Conservation (phyloP, 345 rosid species). For the Populus tremula region DNA sequence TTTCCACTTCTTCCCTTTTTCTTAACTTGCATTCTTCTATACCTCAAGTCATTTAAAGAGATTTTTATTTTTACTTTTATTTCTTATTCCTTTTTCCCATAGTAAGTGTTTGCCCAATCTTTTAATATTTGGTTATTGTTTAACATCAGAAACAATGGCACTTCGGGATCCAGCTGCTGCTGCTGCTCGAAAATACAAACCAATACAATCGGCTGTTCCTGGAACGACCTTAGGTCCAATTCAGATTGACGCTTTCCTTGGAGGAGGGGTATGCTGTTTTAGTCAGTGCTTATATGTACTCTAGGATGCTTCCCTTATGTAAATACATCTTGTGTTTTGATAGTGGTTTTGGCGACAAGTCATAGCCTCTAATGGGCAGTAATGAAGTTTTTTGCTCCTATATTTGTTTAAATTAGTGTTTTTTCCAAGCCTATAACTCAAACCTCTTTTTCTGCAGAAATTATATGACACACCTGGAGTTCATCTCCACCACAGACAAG, state of each 20-base stretch:
- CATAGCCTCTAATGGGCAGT: conserved; percentile 1
- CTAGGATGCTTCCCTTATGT: conserved; percentile 5
- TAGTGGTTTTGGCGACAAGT: background rate
- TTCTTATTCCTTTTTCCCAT: background rate
- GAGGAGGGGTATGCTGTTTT: conserved; percentile 71
- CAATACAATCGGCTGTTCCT: conserved; percentile 95
- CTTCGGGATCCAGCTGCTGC: conserved; percentile 91
- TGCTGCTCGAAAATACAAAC: conserved; percentile 79
- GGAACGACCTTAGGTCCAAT: conserved; percentile 96
- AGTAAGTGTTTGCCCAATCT: background rate
- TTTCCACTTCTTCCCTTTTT: background rate
- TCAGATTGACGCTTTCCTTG: conserved; percentile 84
- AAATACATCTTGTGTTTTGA: background rate
- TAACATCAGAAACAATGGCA: conserved; percentile 63
- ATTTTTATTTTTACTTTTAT: too few species aligned
- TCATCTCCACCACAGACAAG: conserved; percentile 95
- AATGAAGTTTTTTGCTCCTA: background rate
- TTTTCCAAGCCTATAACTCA: background rate
- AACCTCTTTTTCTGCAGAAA: conserved; percentile 43
- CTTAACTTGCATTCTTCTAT: background rate
- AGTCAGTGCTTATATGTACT: conserved; percentile 14
- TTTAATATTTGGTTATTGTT: background rate
- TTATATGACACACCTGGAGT: conserved; percentile 91
- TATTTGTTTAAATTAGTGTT: background rate
- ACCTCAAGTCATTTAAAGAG: background rate